These are phyloP conservation scores for Sordaria brevicollis DNA, from an alignment of 495 filamentous ascomycete genomes.

Conservation along the genomic window DNA sequence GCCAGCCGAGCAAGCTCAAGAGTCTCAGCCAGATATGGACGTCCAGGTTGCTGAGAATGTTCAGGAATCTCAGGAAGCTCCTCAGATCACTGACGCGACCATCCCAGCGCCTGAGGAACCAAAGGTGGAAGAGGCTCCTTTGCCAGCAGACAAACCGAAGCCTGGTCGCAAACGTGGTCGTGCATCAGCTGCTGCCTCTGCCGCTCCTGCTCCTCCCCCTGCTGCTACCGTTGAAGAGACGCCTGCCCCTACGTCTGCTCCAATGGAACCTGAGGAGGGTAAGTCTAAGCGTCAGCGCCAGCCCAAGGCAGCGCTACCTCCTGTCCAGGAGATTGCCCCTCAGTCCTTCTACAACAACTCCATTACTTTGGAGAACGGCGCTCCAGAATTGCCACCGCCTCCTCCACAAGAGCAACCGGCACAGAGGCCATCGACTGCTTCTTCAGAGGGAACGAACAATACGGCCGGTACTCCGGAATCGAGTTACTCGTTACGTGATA, in stretches of 20 bases:
- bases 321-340: constrained; percentile 10
- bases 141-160: background rate
- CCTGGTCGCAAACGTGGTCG: constrained; percentile 15
- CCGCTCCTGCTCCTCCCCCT: background rate
- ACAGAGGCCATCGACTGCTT: constrained; percentile 24
- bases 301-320: background rate
- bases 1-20: background rate
- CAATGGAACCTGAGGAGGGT: constrained; percentile 3
- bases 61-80: background rate
- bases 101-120: background rate
- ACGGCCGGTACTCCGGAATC: constrained; percentile 24
- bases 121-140: background rate
- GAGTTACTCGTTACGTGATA: constrained; percentile 26
- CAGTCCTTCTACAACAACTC: constrained; percentile 20
- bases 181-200: constrained; percentile 7
- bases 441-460: constrained; percentile 15
- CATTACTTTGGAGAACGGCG: constrained; percentile 2
- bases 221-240: constrained; percentile 3
- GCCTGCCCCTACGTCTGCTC: background rate
- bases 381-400: background rate
- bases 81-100: background rate
- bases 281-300: constrained; percentile 16
- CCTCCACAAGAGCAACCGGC: constrained; percentile 15
- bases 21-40: background rate
- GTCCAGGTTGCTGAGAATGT: background rate